phyloP scores from a whole-genome alignment of 176 grass and related monocot genomes.

The Cymbopogon citratus region DNA sequence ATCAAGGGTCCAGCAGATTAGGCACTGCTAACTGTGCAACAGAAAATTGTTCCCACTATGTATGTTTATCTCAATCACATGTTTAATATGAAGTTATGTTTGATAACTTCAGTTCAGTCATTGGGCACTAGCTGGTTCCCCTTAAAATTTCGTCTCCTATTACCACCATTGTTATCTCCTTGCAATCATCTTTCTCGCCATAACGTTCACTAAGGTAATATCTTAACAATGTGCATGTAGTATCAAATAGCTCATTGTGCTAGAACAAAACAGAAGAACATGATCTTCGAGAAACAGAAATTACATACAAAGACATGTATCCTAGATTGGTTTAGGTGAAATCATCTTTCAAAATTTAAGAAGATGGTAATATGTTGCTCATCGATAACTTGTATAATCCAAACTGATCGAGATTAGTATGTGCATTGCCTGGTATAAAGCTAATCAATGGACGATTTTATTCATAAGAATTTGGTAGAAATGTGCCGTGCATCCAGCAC shows the following conservation, averaged over 20 bases:
- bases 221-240: not conserved
- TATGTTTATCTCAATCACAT: not conserved
- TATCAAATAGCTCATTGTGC: not conserved
- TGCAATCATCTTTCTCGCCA: constrained; percentile 6
- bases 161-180: not conserved
- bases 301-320: not conserved
- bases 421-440: not conserved
- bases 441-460: not conserved
- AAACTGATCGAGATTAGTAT: not conserved
- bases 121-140: not conserved
- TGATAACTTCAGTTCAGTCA: constrained; percentile 14
- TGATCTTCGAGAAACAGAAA: constrained; percentile 1
- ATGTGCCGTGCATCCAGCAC: not conserved
- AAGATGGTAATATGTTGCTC: not conserved
- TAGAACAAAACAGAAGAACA: constrained; percentile 4
- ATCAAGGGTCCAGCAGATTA: not conserved
- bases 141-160: not conserved
- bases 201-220: constrained; percentile 9
- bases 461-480: constrained; percentile 7
- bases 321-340: constrained; percentile 5
- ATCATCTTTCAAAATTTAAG: not conserved
- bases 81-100: constrained; percentile 13
- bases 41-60: not conserved
- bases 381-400: not conserved
- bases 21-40: not conserved